phyloP scores from a whole-genome alignment of 768 basidiomycete genomes.

The Auricularia sp. region DNA sequence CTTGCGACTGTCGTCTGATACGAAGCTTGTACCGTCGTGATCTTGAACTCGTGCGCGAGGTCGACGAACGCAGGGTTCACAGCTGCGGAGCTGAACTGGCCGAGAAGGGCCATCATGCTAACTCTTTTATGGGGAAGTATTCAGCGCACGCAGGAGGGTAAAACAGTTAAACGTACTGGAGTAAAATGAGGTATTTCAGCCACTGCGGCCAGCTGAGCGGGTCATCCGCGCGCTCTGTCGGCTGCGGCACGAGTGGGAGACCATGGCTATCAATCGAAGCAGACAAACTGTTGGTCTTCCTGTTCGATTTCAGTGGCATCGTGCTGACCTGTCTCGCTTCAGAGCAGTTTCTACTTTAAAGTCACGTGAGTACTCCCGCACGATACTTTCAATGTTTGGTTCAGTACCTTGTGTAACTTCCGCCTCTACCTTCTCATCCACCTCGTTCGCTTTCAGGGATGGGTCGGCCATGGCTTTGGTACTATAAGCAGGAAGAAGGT shows the following conservation, averaged over 20 bases:
- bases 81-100: slow-evolving; percentile 30
- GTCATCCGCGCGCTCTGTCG: slow-evolving; percentile 29
- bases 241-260: slow-evolving; percentile 35
- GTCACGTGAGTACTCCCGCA: background rate
- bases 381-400: background rate
- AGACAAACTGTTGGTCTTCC: too few species aligned
- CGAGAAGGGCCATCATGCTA: slow-evolving; percentile 26
- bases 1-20: slow-evolving; percentile 27
- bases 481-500: too few species aligned
- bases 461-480: too few species aligned
- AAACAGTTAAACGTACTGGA: background rate
- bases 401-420: background rate
- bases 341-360: background rate
- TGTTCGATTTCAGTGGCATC: too few species aligned
- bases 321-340: background rate
- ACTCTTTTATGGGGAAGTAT: slow-evolving; percentile 22
- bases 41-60: slow-evolving; percentile 28
- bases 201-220: slow-evolving; percentile 32
- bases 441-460: background rate
- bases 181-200: slow-evolving; percentile 5
- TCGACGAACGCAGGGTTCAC: slow-evolving; percentile 31
- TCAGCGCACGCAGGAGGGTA: slow-evolving; percentile 2
- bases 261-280: slow-evolving; percentile 12
- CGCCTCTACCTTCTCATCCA: background rate
- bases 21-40: slow-evolving; percentile 28